Conservation (phyloP, 805 yeast species). For the Kluyveromyces aestuarii region DNA sequence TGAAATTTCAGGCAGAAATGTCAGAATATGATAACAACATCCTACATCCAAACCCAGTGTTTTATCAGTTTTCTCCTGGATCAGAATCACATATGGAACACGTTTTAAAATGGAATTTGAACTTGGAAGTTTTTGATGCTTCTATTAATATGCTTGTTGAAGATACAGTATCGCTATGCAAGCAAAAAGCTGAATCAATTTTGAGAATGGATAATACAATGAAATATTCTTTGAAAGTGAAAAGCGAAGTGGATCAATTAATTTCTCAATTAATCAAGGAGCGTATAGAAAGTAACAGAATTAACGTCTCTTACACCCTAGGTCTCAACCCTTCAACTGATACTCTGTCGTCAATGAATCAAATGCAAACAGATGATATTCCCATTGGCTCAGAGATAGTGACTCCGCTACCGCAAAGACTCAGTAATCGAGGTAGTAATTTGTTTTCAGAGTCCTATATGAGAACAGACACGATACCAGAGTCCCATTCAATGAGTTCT, state of each 20-base stretch:
- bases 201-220: constrained; percentile 64
- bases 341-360: background rate
- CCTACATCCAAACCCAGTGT: constrained; percentile 3
- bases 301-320: constrained; percentile 10
- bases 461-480: constrained; percentile 35
- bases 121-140: constrained; percentile 34
- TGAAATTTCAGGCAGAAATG: constrained; percentile 19
- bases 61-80: constrained; percentile 45
- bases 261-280: constrained; percentile 56
- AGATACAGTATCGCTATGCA: constrained; percentile 56
- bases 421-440: constrained; percentile 9
- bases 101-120: constrained; percentile 28
- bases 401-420: constrained; percentile 20
- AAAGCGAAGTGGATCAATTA: constrained; percentile 64
- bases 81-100: constrained; percentile 47
- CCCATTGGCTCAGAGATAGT: constrained; percentile 8
- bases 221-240: constrained; percentile 65
- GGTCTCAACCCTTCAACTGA: constrained; percentile 1
- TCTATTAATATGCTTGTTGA: constrained; percentile 53
- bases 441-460: constrained; percentile 36
- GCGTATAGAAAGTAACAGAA: constrained; percentile 44
- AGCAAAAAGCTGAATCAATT: constrained; percentile 60
- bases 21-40: constrained; percentile 10
- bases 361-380: background rate
- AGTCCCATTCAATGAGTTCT: constrained; percentile 6